Evolutionary conservation across 2,329 filamentous ascomycete genomes (phyloP), one percentile per base, ranked within the genome.

Genomic region (Colletotrichum falcatum): DNA sequence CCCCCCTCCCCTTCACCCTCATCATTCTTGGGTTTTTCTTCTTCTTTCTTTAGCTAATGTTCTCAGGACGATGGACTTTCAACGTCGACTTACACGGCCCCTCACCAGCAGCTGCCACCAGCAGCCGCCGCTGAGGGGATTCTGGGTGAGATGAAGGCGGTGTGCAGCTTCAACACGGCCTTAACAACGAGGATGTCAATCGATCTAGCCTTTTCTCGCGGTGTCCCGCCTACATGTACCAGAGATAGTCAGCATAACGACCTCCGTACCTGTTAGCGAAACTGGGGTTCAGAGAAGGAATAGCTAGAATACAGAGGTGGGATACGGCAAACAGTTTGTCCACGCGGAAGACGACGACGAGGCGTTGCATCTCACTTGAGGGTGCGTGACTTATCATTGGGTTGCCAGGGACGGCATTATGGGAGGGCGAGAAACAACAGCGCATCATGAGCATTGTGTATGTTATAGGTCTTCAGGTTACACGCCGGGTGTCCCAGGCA

Each of bases 31-130:
- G 59, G 16, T 26, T 26, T 18, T n/a, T 30, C 59, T n/a, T n/a
- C n/a, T n/a, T n/a, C n/a, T n/a, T n/a, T n/a, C n/a, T n/a, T n/a
- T 78, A 82, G 64, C 81, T 75, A 53, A 37, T 16, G 11, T 23
- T 2, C n/a, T 3, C 63, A 86, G 84, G 82, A 26, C 80, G 81
- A 72, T 86, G 84, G 84, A 80, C 79, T 5, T 86, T 86, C 26
- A 85, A 84, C 65, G 77, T 77, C 2, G 79, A 82, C 58, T 73
- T 82, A 6, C 75, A 72, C 26, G 66, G 65, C 37, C 69, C 71
- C 6, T 64, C 71, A 23, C 18, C 73, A 7, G 63, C 71, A 54
- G 65, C 73, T 33, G 74, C 76, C 42, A 70, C 77, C 39, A 76
- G 75, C 74, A 70, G 72, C 61, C 74, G 74, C 53, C 73, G 74